Evolutionary conservation across 2,329 filamentous ascomycete species (phyloP), one percentile per base, ranked within the genome.

Genomic region (Pyrenophora seminiperda): DNA sequence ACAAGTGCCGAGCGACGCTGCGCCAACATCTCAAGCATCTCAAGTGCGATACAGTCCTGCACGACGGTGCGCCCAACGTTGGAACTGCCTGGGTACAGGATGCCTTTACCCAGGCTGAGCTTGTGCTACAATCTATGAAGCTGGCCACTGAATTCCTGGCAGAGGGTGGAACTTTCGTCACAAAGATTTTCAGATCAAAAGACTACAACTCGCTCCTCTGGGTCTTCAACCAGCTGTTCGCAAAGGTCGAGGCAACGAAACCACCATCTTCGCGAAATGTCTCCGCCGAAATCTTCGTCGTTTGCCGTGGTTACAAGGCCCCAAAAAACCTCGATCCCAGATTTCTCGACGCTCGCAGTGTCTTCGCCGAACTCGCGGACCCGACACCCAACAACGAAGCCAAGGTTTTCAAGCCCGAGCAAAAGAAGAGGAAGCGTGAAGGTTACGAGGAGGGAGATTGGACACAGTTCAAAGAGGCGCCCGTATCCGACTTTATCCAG

Each of bases 61-160:
- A 99, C 77, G 94, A 99, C 72, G 94, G 94, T 75, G 94, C 94
- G 1, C 94, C 94, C 38, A 99, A 99, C 67, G 94, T 99, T 50
- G 94, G 94, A 85, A 93, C 91, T 0, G 92, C 94, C 0, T 99
- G 94, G 94, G 89, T 92, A 34, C 94, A 99, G 77, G 94, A 99
- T 79, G 94, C 94, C 36, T 99, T 96, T 82, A 93, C 93, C 56
- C 94, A 99, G 76, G 94, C 93, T 51, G 93, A 97, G 76, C 79
- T 99, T 43, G 91, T 89, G 10, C 78, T 99, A 47, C 90, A 96
- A 71, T 89, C 90, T 7, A 82, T 99, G 81, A 96, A 95, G 73
- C 79, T 99, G 49, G 94, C 94, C 3, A 96, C 91, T 0, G 93
- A 99, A 61, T 99, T 99, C 63, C 76, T 99, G 50, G 82, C 85